Evolutionary conservation across 768 basidiomycete genomes (phyloP), one percentile per base, ranked within the genome.

Genomic region (Leccinellum rugosiceps): DNA sequence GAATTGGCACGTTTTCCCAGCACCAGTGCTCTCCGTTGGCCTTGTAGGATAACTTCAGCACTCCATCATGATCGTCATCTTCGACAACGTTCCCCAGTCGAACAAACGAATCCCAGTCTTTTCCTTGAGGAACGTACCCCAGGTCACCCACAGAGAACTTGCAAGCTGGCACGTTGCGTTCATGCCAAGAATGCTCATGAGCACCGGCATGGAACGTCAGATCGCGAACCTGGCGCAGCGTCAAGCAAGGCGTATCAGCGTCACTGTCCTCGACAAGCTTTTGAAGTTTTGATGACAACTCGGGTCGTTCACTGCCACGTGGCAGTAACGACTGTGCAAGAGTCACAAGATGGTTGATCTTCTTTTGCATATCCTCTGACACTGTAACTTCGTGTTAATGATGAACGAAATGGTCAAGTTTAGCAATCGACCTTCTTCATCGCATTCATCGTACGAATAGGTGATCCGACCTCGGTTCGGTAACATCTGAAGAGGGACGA

Each of bases 71-170:
- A n/a, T n/a, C n/a, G n/a, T 64, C 72, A 0, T 76, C 74, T 7
- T 72, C 58, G 6, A 76, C 26, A 4, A 80, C 61, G 55, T 82
- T 80, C 26, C 72, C 61, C 41, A 81, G 59, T 25, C 68, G 58
- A 43, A 76, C 69, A 57, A 80, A 80, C 3, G 73, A 68, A 5
- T 60, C 53, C 65, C 79, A 79, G 26, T 70, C 70, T 45, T 65
- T 64, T 6, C 71, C 73, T 0, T 56, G 48, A 0, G 75, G 75
- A 32, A 80, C 63, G 54, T 79, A 81, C 15, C 80, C 80, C 25
- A 78, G 59, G 56, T 82, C 80, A 8, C 80, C 80, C 21, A 77
- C 73, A 5, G 61, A 44, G 55, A 77, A 79, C 52, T 74, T 74
- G 58, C 74, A 69, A 2, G 76, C 65, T 2, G 76, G 74, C 28